Base-by-base conservation (phyloP, 163 green algal genomes). In the Scenedesmus sp. region DNA sequence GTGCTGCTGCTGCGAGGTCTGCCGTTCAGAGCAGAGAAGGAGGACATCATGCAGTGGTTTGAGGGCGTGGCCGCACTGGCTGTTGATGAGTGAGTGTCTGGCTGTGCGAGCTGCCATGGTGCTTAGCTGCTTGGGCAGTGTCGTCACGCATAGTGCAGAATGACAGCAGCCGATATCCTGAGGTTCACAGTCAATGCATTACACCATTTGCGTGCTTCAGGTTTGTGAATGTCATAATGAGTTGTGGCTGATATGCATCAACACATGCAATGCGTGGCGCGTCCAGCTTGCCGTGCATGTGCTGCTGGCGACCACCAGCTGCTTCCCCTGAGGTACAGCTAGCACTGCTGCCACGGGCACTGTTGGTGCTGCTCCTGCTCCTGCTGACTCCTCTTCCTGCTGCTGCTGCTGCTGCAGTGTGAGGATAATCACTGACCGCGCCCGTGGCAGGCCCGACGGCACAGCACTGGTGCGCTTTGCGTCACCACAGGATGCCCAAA, bases 1-100 rank as follows among this genome's bases (percentile, higher is more conserved):
- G 93, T 98, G 68, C 93, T 99, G 51, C 98, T 97, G 94, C 94
- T 99, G 90, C 93, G 97, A 9, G 97, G 97, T 10, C 92, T 99
- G 89, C 97, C 97, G 0, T 99, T 98, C 94, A 94, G 90, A 49
- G 96, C 96, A 37, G 94, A 92, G 18, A 93, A 95, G 43, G 90
- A 98, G 15, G 97, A 98, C 73, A 96, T 99, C 83, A 94, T 94
- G 13, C 68, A 93, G 7, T 99, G 97, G 93, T 99, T 98, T 93
- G 93, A 96, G 53, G 95, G 96, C 81, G 91, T 97, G n/a, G 49
- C 93, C 1, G 91, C 94, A 1, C 61, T 96, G 0, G 88, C 83
- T 43, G 53, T 92, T 5, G 94, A 96, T 53, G 92, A 92, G 95
- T 97, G 51, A 92, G 94, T 89, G 24, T 26, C 65, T 18, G 13